Percentiles rank a stretch among this genome's conserved stretches.
These are phyloP conservation scores for Cucumis sativus DNA, from an alignment of 306 rosid species.

Conservation along the genomic window DNA sequence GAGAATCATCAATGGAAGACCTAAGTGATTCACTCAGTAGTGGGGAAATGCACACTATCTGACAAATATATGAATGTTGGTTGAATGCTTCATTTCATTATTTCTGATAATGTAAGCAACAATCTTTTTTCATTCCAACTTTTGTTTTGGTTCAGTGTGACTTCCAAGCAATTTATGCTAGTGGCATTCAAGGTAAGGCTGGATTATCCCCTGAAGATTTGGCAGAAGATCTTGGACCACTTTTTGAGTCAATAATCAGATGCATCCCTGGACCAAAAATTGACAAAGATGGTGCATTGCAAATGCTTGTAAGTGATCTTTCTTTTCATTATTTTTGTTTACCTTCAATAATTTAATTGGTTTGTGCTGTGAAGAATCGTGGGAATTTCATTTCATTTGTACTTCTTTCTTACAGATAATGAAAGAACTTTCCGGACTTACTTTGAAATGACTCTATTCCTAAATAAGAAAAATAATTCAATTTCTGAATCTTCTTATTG, in stretches of 20 bases:
- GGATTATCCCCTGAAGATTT: conserved; percentile 79
- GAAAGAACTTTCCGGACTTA: neutral
- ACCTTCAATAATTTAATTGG: neutral
- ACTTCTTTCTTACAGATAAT: neutral
- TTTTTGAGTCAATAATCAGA: conserved; percentile 86
- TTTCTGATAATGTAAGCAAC: neutral
- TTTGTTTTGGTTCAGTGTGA: conserved; percentile 52
- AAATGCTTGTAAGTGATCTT: conserved; percentile 77
- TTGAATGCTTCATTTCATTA: neutral
- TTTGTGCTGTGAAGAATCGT: neutral
- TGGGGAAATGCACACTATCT: neutral
- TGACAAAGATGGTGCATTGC: conserved; percentile 87
- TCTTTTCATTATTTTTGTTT: conserved; percentile 6
- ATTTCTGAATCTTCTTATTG: neutral
- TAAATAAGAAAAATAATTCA: neutral
- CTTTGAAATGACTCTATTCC: neutral
- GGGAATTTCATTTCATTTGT: neutral
- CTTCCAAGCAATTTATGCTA: conserved; percentile 94
- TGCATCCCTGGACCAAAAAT: conserved; percentile 97
- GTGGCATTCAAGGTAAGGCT: conserved; percentile 93
- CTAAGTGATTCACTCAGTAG: neutral
- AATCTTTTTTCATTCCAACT: neutral
- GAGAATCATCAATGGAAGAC: neutral
- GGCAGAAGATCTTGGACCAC: conserved; percentile 96
- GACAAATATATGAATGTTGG: neutral